Evolutionary conservation across 225 moss, liverwort and hornwort genomes (phyloP).

Genomic region (Polytrichum commune): DNA sequence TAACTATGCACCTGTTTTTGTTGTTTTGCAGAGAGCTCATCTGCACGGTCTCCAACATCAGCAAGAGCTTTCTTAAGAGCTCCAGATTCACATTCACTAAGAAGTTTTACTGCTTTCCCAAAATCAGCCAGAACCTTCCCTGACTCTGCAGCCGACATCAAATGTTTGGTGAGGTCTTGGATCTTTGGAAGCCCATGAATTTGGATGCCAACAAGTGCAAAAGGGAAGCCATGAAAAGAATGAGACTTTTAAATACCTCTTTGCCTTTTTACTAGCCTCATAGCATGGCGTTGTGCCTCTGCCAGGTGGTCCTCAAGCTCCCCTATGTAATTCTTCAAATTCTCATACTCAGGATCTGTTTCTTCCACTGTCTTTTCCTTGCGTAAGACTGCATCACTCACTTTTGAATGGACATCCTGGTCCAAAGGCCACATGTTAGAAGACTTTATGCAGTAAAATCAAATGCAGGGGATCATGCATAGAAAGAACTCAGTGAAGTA

Average conservation of each 20-base stretch:
- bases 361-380: slow-evolving; percentile 98
- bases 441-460: no score
- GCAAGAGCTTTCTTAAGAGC: slow-evolving; percentile 64
- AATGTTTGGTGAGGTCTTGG: not conserved
- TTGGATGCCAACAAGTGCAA: not conserved
- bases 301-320: slow-evolving; percentile 94
- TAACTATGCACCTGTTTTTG: slow-evolving; percentile 67
- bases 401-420: slow-evolving; percentile 92
- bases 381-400: slow-evolving; percentile 91
- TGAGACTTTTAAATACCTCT: slow-evolving; percentile 48
- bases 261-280: slow-evolving; percentile 93
- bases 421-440: not conserved
- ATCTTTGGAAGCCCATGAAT: not conserved
- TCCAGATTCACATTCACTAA: slow-evolving; percentile 79
- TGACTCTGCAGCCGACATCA: slow-evolving; percentile 52
- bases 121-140: slow-evolving; percentile 84
- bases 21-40: slow-evolving; percentile 71
- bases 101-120: slow-evolving; percentile 78
- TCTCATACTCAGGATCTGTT: slow-evolving; percentile 86
- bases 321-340: slow-evolving; percentile 76
- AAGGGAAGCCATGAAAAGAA: not conserved
- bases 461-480: no score
- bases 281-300: slow-evolving; percentile 91
- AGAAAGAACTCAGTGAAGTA: no score
- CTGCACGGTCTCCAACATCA: slow-evolving; percentile 77